Conservation (phyloP, 78 protist species). For the Dictyostelium discoideum region DNA sequence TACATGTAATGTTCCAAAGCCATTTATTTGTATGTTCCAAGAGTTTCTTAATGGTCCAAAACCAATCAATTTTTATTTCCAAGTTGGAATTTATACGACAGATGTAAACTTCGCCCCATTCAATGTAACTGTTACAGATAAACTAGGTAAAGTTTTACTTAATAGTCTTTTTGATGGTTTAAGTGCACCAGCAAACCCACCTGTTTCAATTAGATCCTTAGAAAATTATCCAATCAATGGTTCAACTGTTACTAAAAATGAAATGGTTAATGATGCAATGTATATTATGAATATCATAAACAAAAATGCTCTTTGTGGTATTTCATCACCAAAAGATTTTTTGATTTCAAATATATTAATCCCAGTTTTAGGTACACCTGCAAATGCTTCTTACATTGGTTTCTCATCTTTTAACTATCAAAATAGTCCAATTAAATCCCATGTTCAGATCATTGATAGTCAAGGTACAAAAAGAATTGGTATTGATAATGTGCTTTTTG, state of each 20-base stretch:
- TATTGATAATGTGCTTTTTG: not conserved
- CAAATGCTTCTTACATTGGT: conserved; percentile 1
- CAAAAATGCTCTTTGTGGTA: not conserved
- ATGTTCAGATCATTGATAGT: not conserved
- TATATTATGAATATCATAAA: not conserved
- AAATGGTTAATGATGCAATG: not conserved
- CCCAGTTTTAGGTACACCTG: not conserved
- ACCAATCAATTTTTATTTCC: not conserved
- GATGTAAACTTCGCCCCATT: not conserved
- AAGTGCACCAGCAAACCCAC: not conserved
- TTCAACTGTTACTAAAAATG: not conserved
- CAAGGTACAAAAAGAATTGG: not conserved
- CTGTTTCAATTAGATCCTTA: not conserved
- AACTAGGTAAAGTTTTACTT: not conserved
- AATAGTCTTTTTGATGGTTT: not conserved
- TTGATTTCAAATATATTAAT: not conserved
- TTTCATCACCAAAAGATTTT: not conserved
- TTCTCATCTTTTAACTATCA: not conserved
- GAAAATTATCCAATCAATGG: not conserved
- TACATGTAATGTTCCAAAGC: not conserved
- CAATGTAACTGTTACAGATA: not conserved
- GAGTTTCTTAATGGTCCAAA: not conserved
- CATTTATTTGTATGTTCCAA: not conserved
- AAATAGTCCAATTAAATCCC: not conserved
- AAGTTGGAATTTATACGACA: not conserved